Evolutionary conservation across 78 protist species (phyloP).

Genomic region (Chrysochromulina parva): DNA sequence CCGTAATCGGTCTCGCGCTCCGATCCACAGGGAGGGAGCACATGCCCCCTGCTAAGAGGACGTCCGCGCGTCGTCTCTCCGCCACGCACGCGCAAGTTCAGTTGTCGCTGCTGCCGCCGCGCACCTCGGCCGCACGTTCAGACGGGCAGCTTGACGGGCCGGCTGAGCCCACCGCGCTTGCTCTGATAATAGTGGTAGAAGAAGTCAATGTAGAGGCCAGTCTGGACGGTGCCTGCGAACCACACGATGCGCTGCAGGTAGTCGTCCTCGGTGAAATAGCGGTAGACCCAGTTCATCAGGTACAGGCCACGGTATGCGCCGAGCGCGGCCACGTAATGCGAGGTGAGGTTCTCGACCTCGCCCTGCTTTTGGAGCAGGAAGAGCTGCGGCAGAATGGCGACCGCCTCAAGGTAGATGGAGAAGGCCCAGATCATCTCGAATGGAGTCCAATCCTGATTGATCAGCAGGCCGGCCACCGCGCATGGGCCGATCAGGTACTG

Average conservation of each 20-base stretch:
- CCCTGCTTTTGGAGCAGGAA: slow-evolving; percentile 74
- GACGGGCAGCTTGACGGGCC: slow-evolving; percentile 15
- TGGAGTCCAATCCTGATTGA: slow-evolving; percentile 13
- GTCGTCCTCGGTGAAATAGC: slow-evolving; percentile 72
- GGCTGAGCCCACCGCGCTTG: neutral
- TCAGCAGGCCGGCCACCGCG: slow-evolving; percentile 66
- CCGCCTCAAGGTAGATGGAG: slow-evolving; percentile 91
- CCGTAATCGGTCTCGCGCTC: too few relatives aligned
- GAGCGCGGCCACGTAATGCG: slow-evolving; percentile 60
- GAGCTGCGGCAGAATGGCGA: slow-evolving; percentile 97
- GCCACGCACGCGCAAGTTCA: too few relatives aligned
- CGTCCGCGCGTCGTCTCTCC: too few relatives aligned
- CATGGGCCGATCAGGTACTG: slow-evolving; percentile 70
- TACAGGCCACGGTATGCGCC: slow-evolving; percentile 91
- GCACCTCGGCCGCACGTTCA: too few relatives aligned
- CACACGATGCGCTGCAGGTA: slow-evolving; percentile 70
- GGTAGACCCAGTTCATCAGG: slow-evolving; percentile 92
- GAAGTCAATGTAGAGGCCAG: slow-evolving; percentile 88
- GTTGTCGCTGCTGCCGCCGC: too few relatives aligned
- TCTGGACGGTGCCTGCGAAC: slow-evolving; percentile 78
- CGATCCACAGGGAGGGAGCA: too few relatives aligned
- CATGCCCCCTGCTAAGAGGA: too few relatives aligned
- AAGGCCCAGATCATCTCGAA: slow-evolving; percentile 78
- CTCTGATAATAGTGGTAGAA: slow-evolving; percentile 83
- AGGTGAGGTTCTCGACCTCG: slow-evolving; percentile 42